These are phyloP conservation scores for Ilex asprella DNA, from an alignment of 257 asterid species.

Conservation along the genomic window DNA sequence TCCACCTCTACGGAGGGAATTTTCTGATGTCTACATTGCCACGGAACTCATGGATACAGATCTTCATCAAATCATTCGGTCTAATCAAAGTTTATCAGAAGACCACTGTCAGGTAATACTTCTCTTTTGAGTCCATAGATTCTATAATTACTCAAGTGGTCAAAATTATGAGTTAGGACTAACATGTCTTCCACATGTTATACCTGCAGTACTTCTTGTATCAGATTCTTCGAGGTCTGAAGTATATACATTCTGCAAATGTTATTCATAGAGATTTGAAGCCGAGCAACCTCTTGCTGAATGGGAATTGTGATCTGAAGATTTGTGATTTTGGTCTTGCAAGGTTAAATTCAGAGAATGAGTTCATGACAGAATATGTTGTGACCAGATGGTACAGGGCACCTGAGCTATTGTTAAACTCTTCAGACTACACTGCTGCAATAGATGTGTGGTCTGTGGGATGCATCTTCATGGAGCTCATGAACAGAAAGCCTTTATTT, in stretches of 20 bases:
- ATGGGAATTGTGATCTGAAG: constrained; percentile 91
- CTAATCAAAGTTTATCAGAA: constrained; percentile 85
- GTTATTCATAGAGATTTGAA: constrained; percentile 89
- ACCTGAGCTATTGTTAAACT: constrained; percentile 78
- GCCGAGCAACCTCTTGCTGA: constrained; percentile 85
- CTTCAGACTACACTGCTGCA: constrained; percentile 83
- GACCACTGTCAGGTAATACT: constrained; percentile 81
- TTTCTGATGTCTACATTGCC: constrained; percentile 70
- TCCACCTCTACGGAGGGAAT: constrained; percentile 84
- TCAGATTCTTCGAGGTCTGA: constrained; percentile 69
- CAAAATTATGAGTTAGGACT: not conserved
- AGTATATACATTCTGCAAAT: constrained; percentile 89
- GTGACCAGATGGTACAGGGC: constrained; percentile 99
- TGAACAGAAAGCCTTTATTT: constrained; percentile 82
- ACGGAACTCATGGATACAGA: constrained; percentile 94
- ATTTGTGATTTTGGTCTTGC: constrained; percentile 97
- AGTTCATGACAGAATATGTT: constrained; percentile 92
- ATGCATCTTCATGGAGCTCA: constrained; percentile 94
- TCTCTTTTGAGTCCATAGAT: not conserved
- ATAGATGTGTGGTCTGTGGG: constrained; percentile 99
- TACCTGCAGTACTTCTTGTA: not conserved
- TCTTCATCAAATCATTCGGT: constrained; percentile 96
- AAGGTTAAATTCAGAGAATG: constrained; percentile 69
- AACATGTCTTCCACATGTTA: not conserved
- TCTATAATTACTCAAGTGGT: not conserved